Percentiles rank a stretch among this genome's conserved stretches.
These are phyloP conservation scores for Magnolia kwangsiensis DNA, from an alignment of 164 flowering plant species.

Conservation along the genomic window DNA sequence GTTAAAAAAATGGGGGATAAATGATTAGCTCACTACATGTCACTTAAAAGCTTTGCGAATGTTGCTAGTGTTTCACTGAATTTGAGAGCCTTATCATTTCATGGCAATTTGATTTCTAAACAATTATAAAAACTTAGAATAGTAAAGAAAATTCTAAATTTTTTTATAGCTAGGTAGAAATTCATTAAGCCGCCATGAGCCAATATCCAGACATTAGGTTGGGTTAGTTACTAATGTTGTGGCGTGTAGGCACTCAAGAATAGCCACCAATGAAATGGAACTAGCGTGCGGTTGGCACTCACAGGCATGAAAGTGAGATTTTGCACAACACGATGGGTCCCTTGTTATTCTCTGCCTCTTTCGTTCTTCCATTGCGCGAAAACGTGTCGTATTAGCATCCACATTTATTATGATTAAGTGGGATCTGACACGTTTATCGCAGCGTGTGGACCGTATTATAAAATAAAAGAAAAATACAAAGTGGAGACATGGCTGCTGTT, in stretches of 20 bases:
- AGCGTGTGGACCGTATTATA: background rate
- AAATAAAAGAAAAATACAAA: background rate
- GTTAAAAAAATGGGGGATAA: too few relatives aligned
- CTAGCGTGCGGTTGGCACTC: background rate
- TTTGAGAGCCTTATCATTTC: background rate
- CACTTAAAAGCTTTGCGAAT: background rate
- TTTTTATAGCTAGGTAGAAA: background rate
- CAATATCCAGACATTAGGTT: background rate
- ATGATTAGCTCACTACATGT: too few relatives aligned
- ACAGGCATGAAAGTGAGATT: background rate
- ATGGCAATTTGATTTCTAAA: too few relatives aligned
- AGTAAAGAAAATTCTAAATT: background rate
- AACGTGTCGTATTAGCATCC: background rate
- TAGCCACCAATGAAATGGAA: background rate
- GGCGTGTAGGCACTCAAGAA: background rate
- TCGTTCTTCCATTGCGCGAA: background rate
- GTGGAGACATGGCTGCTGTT: slow-evolving; percentile 1
- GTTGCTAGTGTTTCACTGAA: background rate
- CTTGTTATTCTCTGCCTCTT: background rate
- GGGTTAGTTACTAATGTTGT: background rate
- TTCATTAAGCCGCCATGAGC: background rate
- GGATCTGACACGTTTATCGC: background rate
- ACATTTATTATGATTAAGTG: background rate
- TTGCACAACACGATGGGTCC: background rate
- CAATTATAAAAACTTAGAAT: background rate